phyloP scores from a whole-genome alignment of 2,329 filamentous ascomycete species.

The Ciborinia camelliae region DNA sequence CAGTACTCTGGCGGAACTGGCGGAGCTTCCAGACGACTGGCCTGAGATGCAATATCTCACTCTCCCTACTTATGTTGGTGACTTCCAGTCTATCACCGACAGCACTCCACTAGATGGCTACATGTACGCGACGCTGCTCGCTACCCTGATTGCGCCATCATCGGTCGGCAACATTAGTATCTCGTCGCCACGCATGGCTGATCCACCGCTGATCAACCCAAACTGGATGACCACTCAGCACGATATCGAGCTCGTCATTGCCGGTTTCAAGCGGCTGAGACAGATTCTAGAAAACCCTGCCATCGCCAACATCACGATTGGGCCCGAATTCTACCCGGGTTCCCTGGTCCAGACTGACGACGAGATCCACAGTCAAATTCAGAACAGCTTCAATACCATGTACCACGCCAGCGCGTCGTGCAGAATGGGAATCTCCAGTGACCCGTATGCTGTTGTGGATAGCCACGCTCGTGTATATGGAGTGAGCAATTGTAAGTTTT shows the following conservation, averaged over 20 bases:
- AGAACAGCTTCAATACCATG: conserved; percentile 31
- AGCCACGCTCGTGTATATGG: conserved; percentile 24
- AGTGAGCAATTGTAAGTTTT: background rate
- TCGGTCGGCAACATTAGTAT: conserved; percentile 40
- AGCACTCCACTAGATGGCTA: background rate
- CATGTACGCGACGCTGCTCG: background rate
- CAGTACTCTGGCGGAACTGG: conserved; percentile 8
- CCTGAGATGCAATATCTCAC: conserved; percentile 20
- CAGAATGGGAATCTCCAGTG: conserved; percentile 48
- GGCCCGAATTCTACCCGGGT: background rate
- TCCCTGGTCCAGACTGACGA: conserved; percentile 18
- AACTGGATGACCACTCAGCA: conserved; percentile 44
- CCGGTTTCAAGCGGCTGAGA: conserved; percentile 43
- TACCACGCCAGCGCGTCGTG: conserved; percentile 55
- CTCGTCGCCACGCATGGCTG: conserved; percentile 34
- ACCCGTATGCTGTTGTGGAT: conserved; percentile 37
- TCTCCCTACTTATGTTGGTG: background rate
- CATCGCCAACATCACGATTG: background rate
- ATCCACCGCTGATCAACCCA: conserved; percentile 42
- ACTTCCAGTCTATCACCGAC: background rate
- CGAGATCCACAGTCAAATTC: conserved; percentile 22
- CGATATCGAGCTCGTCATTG: conserved; percentile 46
- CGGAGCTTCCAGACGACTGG: conserved; percentile 15
- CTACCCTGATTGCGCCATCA: conserved; percentile 39
- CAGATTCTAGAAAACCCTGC: conserved; percentile 23